Evolutionary conservation across 2,329 filamentous ascomycete species (phyloP).

Genomic region (Trichoderma aggressivum): DNA sequence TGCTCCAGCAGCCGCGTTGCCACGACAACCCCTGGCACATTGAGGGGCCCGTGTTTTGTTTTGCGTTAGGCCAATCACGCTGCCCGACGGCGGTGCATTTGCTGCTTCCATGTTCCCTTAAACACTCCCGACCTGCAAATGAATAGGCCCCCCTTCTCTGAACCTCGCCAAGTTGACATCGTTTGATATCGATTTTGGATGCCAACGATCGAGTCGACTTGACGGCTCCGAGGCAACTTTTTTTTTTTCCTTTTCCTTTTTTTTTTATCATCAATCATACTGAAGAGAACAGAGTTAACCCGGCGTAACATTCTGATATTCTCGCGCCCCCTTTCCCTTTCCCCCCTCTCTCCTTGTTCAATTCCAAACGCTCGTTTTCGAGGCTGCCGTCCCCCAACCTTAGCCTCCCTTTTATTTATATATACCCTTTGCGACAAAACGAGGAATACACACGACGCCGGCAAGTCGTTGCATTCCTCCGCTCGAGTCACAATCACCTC

Average conservation of each 20-base stretch:
- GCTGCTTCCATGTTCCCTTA: conserved; percentile 29
- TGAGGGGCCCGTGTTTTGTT: conserved; percentile 29
- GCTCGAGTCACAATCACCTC: conserved; percentile 22
- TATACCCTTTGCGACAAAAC: conserved; percentile 9
- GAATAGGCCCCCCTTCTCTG: conserved; percentile 24
- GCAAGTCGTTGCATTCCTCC: conserved; percentile 32
- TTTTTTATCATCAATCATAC: neutral
- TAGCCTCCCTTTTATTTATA: conserved; percentile 12
- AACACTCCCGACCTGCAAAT: conserved; percentile 31
- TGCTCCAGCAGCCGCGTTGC: conserved; percentile 22
- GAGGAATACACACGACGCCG: conserved; percentile 9
- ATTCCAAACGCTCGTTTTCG: conserved; percentile 14
- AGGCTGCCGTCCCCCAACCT: neutral
- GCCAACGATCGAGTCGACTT: conserved; percentile 20
- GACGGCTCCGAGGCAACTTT: conserved; percentile 7
- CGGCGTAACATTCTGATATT: conserved; percentile 16
- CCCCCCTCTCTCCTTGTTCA: conserved; percentile 11
- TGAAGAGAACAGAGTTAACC: conserved; percentile 14
- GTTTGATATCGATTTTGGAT: conserved; percentile 13
- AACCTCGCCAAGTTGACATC: conserved; percentile 27
- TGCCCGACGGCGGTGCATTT: conserved; percentile 20
- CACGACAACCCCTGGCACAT: conserved; percentile 26
- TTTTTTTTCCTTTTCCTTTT: neutral
- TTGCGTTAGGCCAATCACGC: conserved; percentile 32
- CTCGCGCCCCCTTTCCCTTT: conserved; percentile 7